A percentile compares a stretch with the other conserved stretches of the same genome.
phyloP scores from a whole-genome alignment of 805 yeast species.

The Candida taoyuanica region DNA sequence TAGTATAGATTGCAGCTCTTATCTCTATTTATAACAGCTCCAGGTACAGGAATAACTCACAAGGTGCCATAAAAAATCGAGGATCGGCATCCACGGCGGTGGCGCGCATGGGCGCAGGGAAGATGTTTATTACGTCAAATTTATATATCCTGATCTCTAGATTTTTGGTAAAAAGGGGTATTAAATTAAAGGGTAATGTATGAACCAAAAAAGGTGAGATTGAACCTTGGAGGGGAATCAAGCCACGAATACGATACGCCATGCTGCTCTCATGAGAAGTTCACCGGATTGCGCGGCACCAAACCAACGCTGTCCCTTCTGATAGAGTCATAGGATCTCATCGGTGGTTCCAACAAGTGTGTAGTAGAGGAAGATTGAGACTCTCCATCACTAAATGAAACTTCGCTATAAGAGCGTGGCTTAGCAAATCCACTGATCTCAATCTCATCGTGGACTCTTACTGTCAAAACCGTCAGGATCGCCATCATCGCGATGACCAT shows the following conservation, averaged over 20 bases:
- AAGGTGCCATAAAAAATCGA: neutral
- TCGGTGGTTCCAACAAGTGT: conserved; percentile 3
- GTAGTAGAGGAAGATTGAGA: conserved; percentile 3
- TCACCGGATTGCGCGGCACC: conserved; percentile 6
- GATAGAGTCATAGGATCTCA: conserved; percentile 10
- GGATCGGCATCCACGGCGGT: neutral
- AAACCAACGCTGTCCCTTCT: conserved; percentile 14
- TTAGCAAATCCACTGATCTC: conserved; percentile 7
- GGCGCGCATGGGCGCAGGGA: too few species aligned
- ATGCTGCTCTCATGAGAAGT: conserved; percentile 7
- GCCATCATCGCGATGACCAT: conserved; percentile 3
- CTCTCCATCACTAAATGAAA: conserved; percentile 2
- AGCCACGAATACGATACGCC: too few species aligned
- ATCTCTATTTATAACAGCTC: neutral
- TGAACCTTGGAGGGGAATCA: too few species aligned
- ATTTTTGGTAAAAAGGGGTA: neutral
- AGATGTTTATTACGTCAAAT: too few species aligned
- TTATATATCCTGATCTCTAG: too few species aligned
- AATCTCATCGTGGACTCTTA: conserved; percentile 15
- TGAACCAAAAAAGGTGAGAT: too few species aligned
- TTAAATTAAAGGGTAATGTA: too few species aligned
- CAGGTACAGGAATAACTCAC: neutral
- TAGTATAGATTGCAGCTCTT: neutral
- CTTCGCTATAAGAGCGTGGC: conserved; percentile 3
- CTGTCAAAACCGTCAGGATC: neutral